Percentiles rank a stretch among this genome's conserved stretches.
Evolutionary conservation across 768 basidiomycete genomes (phyloP).

Genomic region (Goffeauzyma gilvescens): DNA sequence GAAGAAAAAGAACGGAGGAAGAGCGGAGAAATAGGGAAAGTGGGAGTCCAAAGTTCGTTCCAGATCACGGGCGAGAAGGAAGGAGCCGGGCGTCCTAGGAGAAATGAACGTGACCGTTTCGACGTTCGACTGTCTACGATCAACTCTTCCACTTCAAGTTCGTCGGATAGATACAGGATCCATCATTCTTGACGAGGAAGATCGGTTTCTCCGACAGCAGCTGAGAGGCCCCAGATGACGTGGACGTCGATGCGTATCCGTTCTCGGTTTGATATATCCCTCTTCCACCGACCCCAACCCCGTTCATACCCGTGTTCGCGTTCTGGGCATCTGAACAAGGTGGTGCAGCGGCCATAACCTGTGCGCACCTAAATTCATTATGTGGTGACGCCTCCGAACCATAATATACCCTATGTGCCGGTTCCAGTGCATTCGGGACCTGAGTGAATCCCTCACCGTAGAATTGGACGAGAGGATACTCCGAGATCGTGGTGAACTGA

Average conservation of each 20-base stretch:
- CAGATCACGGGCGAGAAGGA: too few relatives aligned
- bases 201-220: too few relatives aligned
- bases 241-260: too few relatives aligned
- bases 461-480: conserved; percentile 18
- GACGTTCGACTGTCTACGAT: too few relatives aligned
- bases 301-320: conserved; percentile 5
- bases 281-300: conserved; percentile 12
- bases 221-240: conserved; percentile 1
- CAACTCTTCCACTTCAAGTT: conserved; percentile 8
- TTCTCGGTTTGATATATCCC: too few relatives aligned
- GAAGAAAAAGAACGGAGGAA: too few relatives aligned
- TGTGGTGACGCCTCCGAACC: conserved; percentile 17
- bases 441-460: conserved; percentile 20
- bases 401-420: conserved; percentile 19
- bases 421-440: conserved; percentile 7
- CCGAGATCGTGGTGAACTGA: conserved; percentile 15
- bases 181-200: conserved; percentile 23
- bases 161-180: conserved; percentile 21
- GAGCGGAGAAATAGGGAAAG: too few relatives aligned
- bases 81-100: too few relatives aligned
- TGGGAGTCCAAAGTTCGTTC: too few relatives aligned
- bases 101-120: too few relatives aligned
- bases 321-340: background rate
- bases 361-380: conserved; percentile 19
- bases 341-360: conserved; percentile 14